phyloP scores from a whole-genome alignment of 1,284 basidiomycete genomes.

The Tilletia caries region DNA sequence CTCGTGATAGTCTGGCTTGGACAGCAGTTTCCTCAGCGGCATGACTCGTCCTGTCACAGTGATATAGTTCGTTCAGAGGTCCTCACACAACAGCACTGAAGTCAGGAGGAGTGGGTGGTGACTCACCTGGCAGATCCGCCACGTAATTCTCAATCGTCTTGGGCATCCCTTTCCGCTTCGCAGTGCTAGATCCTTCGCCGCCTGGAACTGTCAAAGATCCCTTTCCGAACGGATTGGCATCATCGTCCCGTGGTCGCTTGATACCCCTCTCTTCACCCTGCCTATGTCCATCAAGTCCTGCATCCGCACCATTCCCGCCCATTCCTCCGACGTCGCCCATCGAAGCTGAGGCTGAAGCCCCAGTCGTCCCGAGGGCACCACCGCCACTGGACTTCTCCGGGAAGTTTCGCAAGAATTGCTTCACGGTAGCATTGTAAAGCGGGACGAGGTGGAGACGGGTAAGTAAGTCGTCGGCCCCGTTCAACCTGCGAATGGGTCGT shows the following conservation, averaged over 20 bases:
- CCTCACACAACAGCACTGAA: not conserved
- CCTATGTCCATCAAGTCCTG: not conserved
- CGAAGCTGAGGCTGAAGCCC: not conserved
- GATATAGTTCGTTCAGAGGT: not conserved
- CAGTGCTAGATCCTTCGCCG: not conserved
- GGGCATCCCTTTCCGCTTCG: constrained; percentile 11
- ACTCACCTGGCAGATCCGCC: constrained; percentile 17
- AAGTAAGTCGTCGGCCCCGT: not conserved
- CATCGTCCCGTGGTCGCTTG: constrained; percentile 4
- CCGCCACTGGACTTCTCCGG: not conserved
- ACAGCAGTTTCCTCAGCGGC: constrained; percentile 6
- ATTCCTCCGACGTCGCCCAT: not conserved
- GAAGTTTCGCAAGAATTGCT: not conserved
- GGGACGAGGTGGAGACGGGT: not conserved
- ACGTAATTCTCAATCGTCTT: constrained; percentile 21
- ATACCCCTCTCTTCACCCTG: not conserved
- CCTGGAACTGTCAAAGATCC: not conserved
- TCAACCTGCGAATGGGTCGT: not conserved
- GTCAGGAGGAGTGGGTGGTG: too few species aligned
- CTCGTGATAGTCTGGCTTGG: constrained; percentile 1
- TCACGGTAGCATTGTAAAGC: constrained; percentile 12
- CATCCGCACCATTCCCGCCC: not conserved
- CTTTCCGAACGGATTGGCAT: not conserved
- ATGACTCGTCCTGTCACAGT: constrained; percentile 3
- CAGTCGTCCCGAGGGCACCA: too few species aligned